Conservation (phyloP, 2,329 filamentous ascomycete genomes). For the Clonostachys rhizophaga region DNA sequence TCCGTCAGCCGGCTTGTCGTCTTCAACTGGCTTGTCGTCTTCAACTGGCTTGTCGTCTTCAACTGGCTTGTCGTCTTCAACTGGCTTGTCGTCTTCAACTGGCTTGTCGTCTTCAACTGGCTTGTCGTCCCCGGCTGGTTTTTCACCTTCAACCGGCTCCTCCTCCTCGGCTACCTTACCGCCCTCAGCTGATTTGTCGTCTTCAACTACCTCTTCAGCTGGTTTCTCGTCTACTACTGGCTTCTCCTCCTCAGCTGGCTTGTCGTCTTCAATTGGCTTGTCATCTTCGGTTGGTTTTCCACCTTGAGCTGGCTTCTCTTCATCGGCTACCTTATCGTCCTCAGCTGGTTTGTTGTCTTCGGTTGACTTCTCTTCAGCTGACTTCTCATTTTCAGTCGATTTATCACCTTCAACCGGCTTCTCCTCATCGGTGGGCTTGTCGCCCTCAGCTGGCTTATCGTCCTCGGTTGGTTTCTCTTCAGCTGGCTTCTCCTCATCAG, state of each 20-base stretch:
- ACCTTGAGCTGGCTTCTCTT: background rate
- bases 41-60: background rate
- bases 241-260: background rate
- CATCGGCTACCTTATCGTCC: background rate
- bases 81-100: slow-evolving; percentile 1
- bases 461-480: background rate
- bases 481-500: background rate
- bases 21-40: background rate
- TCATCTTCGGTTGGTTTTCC: background rate
- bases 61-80: background rate
- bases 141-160: background rate
- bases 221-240: background rate
- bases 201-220: slow-evolving; percentile 1
- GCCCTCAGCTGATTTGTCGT: background rate
- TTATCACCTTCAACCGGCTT: background rate
- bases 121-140: background rate
- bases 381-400: too few relatives aligned
- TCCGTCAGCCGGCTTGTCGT: background rate
- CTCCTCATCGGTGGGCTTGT: background rate
- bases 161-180: slow-evolving; percentile 1
- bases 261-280: slow-evolving; percentile 2
- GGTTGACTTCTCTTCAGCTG: too few relatives aligned
- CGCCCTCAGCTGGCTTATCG: background rate
- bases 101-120: background rate
- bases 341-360: background rate